Evolutionary conservation across 305 asterid species (phyloP).

Genomic region (Rubia peregrina): DNA sequence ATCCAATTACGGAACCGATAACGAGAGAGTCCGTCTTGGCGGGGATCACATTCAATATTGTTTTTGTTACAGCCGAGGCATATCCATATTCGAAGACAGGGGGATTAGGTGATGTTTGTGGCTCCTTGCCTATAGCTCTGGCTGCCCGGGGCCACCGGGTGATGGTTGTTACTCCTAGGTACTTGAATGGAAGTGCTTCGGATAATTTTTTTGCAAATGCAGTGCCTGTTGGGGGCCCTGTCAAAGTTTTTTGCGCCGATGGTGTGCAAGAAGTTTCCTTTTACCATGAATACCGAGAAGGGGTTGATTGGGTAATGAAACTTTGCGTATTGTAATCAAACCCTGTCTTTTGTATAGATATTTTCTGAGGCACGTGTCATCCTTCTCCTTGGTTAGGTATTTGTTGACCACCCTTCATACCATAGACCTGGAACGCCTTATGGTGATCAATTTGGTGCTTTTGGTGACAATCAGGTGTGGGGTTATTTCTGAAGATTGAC

Average conservation of each 20-base stretch:
- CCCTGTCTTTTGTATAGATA: neutral
- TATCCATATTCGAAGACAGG: slow-evolving; percentile 95
- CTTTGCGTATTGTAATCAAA: neutral
- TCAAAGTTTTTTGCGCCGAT: slow-evolving; percentile 57
- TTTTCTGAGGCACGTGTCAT: neutral
- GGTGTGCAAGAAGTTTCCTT: slow-evolving; percentile 70
- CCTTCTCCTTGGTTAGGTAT: slow-evolving; percentile 44
- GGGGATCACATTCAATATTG: slow-evolving; percentile 37
- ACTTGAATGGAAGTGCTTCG: slow-evolving; percentile 46
- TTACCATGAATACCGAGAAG: slow-evolving; percentile 84
- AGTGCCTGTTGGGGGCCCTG: slow-evolving; percentile 39
- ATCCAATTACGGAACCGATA: slow-evolving; percentile 29
- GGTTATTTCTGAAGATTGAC: neutral
- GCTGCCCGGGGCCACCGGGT: slow-evolving; percentile 85
- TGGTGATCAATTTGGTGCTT: slow-evolving; percentile 84
- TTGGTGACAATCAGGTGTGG: slow-evolving; percentile 92
- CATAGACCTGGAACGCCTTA: slow-evolving; percentile 92
- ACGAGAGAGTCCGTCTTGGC: slow-evolving; percentile 23
- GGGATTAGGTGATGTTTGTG: slow-evolving; percentile 97
- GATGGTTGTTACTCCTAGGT: slow-evolving; percentile 90
- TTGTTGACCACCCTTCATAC: slow-evolving; percentile 81
- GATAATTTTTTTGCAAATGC: slow-evolving; percentile 53
- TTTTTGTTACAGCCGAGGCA: slow-evolving; percentile 84
- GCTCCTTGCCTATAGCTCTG: slow-evolving; percentile 83
- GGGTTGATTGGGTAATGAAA: slow-evolving; percentile 87